Conservation (phyloP, 305 asterid genomes). For the Withania somnifera region DNA sequence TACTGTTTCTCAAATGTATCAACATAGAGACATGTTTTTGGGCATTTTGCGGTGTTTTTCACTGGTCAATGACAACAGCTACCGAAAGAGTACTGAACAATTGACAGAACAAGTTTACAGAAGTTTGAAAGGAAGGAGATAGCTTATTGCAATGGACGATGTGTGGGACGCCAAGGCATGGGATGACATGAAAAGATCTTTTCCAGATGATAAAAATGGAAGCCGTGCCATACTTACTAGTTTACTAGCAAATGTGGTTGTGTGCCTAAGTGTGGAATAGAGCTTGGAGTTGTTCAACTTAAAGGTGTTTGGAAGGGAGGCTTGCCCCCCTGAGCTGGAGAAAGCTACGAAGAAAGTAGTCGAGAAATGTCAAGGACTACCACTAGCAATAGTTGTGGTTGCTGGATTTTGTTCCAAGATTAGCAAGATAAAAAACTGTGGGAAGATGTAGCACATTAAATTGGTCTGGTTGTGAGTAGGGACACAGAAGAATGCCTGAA, state of each 20-base stretch:
- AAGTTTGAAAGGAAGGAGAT: slow-evolving; percentile 4
- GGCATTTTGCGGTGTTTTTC: not conserved
- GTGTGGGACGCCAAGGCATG: slow-evolving; percentile 2
- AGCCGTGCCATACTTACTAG: not conserved
- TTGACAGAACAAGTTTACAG: not conserved
- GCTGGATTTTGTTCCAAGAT: not conserved
- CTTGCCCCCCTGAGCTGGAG: not conserved
- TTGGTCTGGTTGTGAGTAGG: not conserved
- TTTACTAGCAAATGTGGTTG: not conserved
- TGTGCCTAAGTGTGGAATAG: not conserved
- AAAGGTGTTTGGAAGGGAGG: not conserved
- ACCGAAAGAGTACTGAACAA: not conserved
- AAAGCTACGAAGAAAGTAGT: not conserved
- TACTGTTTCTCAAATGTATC: not conserved
- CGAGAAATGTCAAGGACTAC: not conserved
- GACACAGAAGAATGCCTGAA: not conserved
- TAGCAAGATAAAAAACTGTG: not conserved
- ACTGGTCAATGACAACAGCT: not conserved
- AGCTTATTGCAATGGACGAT: slow-evolving; percentile 6
- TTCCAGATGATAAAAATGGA: slow-evolving; percentile 6
- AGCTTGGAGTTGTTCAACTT: not conserved
- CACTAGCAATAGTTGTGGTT: not conserved
- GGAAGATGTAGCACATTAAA: not conserved
- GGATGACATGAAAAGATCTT: not conserved
- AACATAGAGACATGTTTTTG: not conserved